These are phyloP conservation scores for Macrolepiota fuliginosa DNA, from an alignment of 768 basidiomycete genomes.

Conservation along the genomic window DNA sequence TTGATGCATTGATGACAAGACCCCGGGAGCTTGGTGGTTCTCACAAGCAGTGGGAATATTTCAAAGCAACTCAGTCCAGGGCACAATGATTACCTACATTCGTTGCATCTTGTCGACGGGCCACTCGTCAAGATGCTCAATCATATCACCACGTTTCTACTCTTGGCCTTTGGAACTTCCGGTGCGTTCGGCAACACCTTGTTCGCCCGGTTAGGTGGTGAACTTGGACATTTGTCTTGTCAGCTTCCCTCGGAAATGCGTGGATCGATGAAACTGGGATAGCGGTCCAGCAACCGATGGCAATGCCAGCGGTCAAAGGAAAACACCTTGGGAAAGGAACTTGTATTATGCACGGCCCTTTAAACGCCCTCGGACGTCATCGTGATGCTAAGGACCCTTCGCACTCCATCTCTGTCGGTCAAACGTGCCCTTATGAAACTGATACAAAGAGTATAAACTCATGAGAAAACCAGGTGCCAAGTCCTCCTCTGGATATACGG, in stretches of 20 bases:
- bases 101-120: neutral
- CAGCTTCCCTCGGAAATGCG: slow-evolving; percentile 3
- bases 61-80: neutral
- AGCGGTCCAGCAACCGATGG: neutral
- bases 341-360: slow-evolving; percentile 8
- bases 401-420: slow-evolving; percentile 1
- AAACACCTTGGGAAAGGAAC: neutral
- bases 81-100: neutral
- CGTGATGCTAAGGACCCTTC: neutral
- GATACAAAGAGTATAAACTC: neutral
- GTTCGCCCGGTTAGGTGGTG: neutral
- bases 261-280: neutral
- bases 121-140: neutral
- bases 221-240: neutral
- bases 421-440: neutral
- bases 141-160: neutral
- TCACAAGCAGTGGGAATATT: neutral
- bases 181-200: slow-evolving; percentile 7
- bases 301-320: neutral
- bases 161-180: neutral
- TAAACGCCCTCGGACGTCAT: neutral
- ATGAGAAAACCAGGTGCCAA: neutral
- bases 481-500: slow-evolving; percentile 49
- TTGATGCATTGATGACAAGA: too few species aligned
- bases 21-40: neutral